These are phyloP conservation scores for Cocos nucifera DNA, from an alignment of 176 grass and related monocot genomes.

Conservation along the genomic window DNA sequence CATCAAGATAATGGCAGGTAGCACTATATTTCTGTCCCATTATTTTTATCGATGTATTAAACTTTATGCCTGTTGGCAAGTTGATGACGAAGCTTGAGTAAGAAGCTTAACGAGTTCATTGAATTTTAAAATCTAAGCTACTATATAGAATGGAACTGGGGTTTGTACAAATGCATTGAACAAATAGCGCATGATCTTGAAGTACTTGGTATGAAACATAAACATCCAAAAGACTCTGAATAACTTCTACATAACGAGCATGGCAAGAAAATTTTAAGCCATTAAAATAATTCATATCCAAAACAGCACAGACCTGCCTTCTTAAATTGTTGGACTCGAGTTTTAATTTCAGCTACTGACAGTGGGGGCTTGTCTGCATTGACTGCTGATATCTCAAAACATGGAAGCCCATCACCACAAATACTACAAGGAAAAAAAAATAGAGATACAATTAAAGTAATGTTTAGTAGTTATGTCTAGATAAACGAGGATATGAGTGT, in stretches of 20 bases:
- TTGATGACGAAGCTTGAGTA: too few species aligned
- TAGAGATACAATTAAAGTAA: too few species aligned
- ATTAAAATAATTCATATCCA: neutral
- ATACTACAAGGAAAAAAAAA: conserved; percentile 43
- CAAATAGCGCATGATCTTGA: conserved; percentile 21
- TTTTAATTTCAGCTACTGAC: conserved; percentile 69
- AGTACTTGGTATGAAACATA: neutral
- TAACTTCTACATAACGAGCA: neutral
- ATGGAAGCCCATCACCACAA: conserved; percentile 59
- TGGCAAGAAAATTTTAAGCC: neutral
- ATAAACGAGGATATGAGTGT: too few species aligned
- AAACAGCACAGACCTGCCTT: conserved; percentile 46
- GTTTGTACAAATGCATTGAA: neutral
- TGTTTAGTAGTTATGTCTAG: too few species aligned
- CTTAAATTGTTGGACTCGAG: conserved; percentile 74
- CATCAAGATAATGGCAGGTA: too few species aligned
- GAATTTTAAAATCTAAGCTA: too few species aligned
- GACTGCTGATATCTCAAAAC: conserved; percentile 95
- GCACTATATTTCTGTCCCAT: too few species aligned
- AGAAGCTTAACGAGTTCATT: too few species aligned
- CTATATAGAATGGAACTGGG: too few species aligned
- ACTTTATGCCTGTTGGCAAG: too few species aligned
- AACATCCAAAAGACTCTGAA: neutral
- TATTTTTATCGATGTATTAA: too few species aligned
- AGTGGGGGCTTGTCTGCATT: conserved; percentile 89